phyloP scores from a whole-genome alignment of 169 alveolate species.

The Plasmodium relictum region DNA sequence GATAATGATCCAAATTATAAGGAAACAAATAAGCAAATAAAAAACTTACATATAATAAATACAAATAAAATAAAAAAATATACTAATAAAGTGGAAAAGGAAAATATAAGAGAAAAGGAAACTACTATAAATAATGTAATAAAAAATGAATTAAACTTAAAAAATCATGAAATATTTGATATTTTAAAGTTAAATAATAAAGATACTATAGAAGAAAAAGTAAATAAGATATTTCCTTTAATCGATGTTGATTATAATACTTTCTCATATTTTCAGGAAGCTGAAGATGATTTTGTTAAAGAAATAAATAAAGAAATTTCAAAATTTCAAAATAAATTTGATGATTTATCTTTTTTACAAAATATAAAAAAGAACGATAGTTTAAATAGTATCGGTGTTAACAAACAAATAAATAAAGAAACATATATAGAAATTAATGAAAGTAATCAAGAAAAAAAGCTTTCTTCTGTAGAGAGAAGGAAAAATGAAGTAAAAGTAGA shows the following conservation, averaged over 20 bases:
- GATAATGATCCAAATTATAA: no score
- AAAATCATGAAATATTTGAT: constrained; percentile 30
- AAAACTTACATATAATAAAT: no score
- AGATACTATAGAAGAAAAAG: constrained; percentile 33
- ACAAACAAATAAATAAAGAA: constrained; percentile 1
- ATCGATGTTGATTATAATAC: constrained; percentile 26
- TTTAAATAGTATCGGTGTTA: neutral
- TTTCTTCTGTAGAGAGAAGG: no score
- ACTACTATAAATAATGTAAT: no score
- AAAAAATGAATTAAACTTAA: no score
- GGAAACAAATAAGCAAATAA: no score
- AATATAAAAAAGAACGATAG: neutral
- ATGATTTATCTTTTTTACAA: constrained; percentile 1
- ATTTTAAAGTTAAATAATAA: constrained; percentile 7
- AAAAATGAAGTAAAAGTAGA: no score
- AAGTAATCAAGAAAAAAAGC: neutral
- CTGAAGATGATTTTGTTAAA: constrained; percentile 17
- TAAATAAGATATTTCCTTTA: constrained; percentile 20
- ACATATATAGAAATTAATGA: neutral
- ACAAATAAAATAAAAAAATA: no score
- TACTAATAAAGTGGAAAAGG: no score
- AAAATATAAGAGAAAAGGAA: no score
- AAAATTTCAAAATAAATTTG: constrained; percentile 40
- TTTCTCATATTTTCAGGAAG: neutral
- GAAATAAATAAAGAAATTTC: constrained; percentile 51